These are phyloP conservation scores for Aquanectria penicillioides DNA, from an alignment of 2,329 filamentous ascomycete species.

Conservation along the genomic window DNA sequence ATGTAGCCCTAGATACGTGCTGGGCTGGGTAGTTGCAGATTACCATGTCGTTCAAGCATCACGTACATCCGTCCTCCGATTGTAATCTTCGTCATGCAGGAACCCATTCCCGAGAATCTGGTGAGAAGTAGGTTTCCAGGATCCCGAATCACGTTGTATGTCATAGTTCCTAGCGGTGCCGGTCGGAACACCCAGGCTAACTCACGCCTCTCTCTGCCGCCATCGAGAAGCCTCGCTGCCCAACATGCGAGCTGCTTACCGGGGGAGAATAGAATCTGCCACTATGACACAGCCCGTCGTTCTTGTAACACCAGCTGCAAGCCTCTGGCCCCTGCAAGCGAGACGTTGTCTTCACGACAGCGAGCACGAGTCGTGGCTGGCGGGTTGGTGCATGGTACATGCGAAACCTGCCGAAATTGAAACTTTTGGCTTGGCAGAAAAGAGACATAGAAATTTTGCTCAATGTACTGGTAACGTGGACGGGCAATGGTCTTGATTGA, in stretches of 20 bases:
- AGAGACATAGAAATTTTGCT: too few species aligned
- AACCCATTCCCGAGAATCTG: too few species aligned
- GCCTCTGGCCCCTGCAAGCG: constrained; percentile 35
- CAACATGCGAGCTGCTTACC: too few species aligned
- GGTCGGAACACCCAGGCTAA: too few species aligned
- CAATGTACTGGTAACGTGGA: too few species aligned
- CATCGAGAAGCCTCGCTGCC: too few species aligned
- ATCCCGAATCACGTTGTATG: too few species aligned
- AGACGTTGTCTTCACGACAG: constrained; percentile 20
- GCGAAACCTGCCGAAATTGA: constrained; percentile 21
- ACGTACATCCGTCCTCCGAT: constrained; percentile 2
- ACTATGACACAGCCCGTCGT: constrained; percentile 26
- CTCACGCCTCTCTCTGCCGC: too few species aligned
- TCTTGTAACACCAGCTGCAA: constrained; percentile 31
- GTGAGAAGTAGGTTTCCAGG: too few species aligned
- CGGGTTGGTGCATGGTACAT: constrained; percentile 23
- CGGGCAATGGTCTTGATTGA: too few species aligned
- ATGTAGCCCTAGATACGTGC: too few species aligned
- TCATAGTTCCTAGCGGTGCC: too few species aligned
- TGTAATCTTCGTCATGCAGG: not conserved
- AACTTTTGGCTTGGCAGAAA: not conserved
- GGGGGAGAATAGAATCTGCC: not conserved
- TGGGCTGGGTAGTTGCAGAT: not conserved
- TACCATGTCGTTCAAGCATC: not conserved
- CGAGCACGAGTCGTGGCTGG: constrained; percentile 6